Evolutionary conservation across 306 rosid genomes (phyloP), one percentile per base, ranked within the genome.

Genomic region (Trifolium repens): DNA sequence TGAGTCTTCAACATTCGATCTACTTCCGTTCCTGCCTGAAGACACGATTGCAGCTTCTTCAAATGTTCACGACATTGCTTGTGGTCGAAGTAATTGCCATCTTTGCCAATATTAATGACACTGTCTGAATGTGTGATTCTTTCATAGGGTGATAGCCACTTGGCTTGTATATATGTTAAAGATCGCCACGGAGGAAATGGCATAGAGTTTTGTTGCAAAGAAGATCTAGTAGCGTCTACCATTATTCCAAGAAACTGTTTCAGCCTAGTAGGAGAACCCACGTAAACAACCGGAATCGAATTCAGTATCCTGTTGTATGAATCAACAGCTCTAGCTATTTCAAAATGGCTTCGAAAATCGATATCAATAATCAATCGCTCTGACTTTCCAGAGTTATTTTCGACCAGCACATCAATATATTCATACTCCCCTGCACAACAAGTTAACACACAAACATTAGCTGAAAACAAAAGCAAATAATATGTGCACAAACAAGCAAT

Each of bases 151-250:
- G 99, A 88, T 50, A 86, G 85, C 99, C 99, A 96, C 80, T 96
- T 96, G 9, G 99, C 83, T 76, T 89, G 92, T 82, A 96, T 73
- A 81, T 96, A 96, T 50, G 96, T 90, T 52, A 89, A 83, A 0
- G 98, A 89, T 76, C 99, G 83, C 99, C 99, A 96, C 0, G 99
- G 99, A 34, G 99, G 99, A 53, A 96, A 86, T 8, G 96, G 98
- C 99, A 92, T 96, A 1, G 99, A 92, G 64, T 96, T 96, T 83
- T 89, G 97, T 82, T 89, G 88, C 11, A 96, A 87, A n/a, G 99
- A 96, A 52, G 86, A 85, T 77, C 84, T 84, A 43, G 90, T 87
- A 72, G 99, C 99, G 39, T 96, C 99, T 73, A 77, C 99, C 98
- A 96, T 92, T 27, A 92, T 88, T 52, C 84, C 92, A 17, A 96